These are phyloP conservation scores for Yarrowia phangngaensis DNA, from an alignment of 805 yeast genomes.

Conservation along the genomic window DNA sequence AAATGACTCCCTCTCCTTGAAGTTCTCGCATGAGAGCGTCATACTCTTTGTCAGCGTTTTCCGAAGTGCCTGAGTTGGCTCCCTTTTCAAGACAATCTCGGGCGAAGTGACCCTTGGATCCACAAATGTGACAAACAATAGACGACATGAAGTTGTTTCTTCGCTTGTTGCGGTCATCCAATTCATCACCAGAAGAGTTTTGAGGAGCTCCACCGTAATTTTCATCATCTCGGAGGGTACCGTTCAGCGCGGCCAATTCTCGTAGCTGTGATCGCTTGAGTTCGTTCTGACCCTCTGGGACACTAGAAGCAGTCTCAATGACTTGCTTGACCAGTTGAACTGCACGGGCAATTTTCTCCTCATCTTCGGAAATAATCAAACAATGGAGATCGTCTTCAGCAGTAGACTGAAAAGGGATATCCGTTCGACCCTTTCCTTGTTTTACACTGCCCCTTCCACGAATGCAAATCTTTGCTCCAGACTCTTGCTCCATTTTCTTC, in stretches of 20 bases:
- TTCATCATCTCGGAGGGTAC: conserved; percentile 82
- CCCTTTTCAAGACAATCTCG: conserved; percentile 64
- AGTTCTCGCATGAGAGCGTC: conserved; percentile 52
- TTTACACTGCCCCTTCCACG: conserved; percentile 96
- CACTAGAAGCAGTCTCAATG: conserved; percentile 74
- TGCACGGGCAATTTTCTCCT: conserved; percentile 71
- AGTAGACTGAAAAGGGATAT: conserved; percentile 48
- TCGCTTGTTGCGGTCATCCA: conserved; percentile 45
- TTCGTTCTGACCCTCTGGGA: conserved; percentile 93
- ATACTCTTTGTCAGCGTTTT: conserved; percentile 47
- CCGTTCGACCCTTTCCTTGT: conserved; percentile 67
- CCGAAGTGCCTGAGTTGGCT: conserved; percentile 3
- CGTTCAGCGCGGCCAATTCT: conserved; percentile 89
- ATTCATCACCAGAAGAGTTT: conserved; percentile 51
- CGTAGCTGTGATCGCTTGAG: conserved; percentile 85
- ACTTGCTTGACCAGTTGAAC: conserved; percentile 68
- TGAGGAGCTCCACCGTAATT: conserved; percentile 60
- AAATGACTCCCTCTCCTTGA: conserved; percentile 20
- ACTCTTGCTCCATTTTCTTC: conserved; percentile 69
- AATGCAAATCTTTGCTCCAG: conserved; percentile 86
- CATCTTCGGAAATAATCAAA: conserved; percentile 75
- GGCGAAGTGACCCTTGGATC: conserved; percentile 79
- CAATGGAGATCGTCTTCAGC: conserved; percentile 86
- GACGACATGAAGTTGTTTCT: conserved; percentile 49
- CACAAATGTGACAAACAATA: conserved; percentile 74